Conservation (phyloP, 208 protist species). For the Acanthamoeba royreba region DNA sequence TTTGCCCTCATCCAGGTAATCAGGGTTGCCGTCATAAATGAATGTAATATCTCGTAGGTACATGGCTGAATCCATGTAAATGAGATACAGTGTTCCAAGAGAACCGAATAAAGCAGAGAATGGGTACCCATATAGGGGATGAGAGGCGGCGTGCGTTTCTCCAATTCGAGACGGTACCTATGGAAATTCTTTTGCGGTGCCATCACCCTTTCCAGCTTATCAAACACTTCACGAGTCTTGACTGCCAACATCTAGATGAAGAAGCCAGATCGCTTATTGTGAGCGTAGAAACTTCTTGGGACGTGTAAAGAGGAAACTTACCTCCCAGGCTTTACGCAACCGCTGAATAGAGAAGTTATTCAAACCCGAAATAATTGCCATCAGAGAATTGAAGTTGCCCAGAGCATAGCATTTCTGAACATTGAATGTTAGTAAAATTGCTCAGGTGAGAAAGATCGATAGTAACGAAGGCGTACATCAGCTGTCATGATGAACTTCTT, state of each 20-base stretch:
- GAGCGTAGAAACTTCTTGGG: background rate
- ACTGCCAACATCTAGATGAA: background rate
- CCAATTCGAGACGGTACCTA: background rate
- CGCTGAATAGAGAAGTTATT: conserved; percentile 50
- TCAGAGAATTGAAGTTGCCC: conserved; percentile 42
- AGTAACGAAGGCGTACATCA: background rate
- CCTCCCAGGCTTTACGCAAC: conserved; percentile 36
- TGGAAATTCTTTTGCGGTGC: conserved; percentile 21
- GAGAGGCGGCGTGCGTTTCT: background rate
- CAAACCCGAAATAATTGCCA: conserved; percentile 49
- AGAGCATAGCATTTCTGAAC: background rate
- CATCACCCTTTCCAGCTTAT: conserved; percentile 33
- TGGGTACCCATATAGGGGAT: background rate
- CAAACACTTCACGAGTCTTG: background rate
- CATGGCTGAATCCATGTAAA: background rate
- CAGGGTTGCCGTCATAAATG: conserved; percentile 48
- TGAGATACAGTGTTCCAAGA: background rate
- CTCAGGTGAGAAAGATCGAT: background rate
- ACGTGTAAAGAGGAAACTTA: background rate
- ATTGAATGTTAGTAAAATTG: background rate
- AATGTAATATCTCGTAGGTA: conserved; percentile 41
- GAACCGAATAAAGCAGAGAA: background rate
- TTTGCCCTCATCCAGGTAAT: background rate
- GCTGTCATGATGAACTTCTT: conserved; percentile 43
- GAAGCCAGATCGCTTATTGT: background rate